These are phyloP conservation scores for Nitzschia palea DNA, from an alignment of 108 stramenopile genomes.

Conservation along the genomic window DNA sequence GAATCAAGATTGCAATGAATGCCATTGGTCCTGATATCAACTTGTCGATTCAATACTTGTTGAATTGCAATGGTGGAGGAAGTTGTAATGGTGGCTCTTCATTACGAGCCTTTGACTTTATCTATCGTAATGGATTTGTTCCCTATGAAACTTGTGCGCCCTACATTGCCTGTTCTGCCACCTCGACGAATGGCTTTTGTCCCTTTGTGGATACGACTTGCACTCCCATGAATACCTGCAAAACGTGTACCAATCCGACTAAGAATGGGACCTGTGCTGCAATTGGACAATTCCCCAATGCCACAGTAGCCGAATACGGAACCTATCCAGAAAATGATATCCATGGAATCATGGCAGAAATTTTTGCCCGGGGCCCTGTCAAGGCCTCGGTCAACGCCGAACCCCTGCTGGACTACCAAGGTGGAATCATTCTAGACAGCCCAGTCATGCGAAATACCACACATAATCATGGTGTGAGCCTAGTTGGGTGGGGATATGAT, in stretches of 20 bases:
- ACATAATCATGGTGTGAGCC: constrained; percentile 68
- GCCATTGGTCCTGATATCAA: constrained; percentile 60
- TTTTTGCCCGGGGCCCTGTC: constrained; percentile 90
- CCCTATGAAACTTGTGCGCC: constrained; percentile 82
- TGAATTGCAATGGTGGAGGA: constrained; percentile 73
- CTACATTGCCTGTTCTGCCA: constrained; percentile 84
- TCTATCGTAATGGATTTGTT: constrained; percentile 50
- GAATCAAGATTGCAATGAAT: constrained; percentile 91
- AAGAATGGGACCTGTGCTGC: constrained; percentile 33
- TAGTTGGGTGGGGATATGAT: constrained; percentile 87
- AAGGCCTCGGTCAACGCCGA: constrained; percentile 79
- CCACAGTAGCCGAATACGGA: constrained; percentile 90
- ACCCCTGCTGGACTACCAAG: constrained; percentile 55
- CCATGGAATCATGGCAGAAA: constrained; percentile 84
- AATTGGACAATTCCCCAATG: constrained; percentile 78
- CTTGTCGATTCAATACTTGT: constrained; percentile 65
- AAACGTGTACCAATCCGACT: constrained; percentile 59
- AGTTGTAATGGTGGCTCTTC: constrained; percentile 74
- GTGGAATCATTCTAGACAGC: constrained; percentile 59
- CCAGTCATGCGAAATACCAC: constrained; percentile 30
- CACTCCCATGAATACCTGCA: constrained; percentile 69
- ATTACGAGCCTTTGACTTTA: constrained; percentile 72
- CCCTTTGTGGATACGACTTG: constrained; percentile 71
- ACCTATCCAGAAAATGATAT: constrained; percentile 52
- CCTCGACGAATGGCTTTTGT: constrained; percentile 80